These are phyloP conservation scores for Leucocoprinus leucothites DNA, from an alignment of 768 basidiomycete species.

Conservation along the genomic window DNA sequence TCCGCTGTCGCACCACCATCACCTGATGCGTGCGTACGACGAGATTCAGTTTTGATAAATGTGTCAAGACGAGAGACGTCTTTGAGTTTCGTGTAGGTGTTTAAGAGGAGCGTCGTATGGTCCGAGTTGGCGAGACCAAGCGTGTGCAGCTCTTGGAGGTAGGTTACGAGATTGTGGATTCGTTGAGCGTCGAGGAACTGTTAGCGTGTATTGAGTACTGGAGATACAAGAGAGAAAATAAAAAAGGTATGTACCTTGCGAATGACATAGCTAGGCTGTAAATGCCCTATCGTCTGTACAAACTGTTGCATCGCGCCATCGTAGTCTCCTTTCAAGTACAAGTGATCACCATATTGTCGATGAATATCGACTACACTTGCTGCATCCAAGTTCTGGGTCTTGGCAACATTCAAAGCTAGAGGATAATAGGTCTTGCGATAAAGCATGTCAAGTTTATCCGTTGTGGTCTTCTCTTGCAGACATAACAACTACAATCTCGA, in stretches of 20 bases:
- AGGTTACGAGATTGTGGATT: constrained; percentile 92
- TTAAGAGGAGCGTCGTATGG: constrained; percentile 93
- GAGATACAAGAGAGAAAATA: neutral
- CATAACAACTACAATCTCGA: constrained; percentile 41
- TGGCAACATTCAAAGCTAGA: constrained; percentile 80
- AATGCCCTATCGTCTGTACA: constrained; percentile 81
- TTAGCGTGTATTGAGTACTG: neutral
- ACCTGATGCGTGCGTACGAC: constrained; percentile 22
- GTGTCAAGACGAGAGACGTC: constrained; percentile 84
- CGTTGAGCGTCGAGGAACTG: constrained; percentile 97
- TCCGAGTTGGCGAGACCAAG: constrained; percentile 90
- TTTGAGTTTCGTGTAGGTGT: constrained; percentile 96
- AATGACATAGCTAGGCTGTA: constrained; percentile 95
- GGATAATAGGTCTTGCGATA: constrained; percentile 77
- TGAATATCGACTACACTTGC: constrained; percentile 85
- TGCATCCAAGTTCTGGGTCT: constrained; percentile 72
- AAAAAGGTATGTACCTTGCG: constrained; percentile 64
- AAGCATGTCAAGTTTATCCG: constrained; percentile 82
- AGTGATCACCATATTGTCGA: constrained; percentile 84
- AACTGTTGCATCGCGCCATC: constrained; percentile 94
- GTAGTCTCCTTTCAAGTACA: constrained; percentile 88
- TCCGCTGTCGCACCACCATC: constrained; percentile 32
- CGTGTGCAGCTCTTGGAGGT: constrained; percentile 92
- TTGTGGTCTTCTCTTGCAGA: constrained; percentile 75
- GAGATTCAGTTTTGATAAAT: constrained; percentile 88